Evolutionary conservation across 2,329 filamentous ascomycete species (phyloP).

Genomic region (Epichloe sp.): DNA sequence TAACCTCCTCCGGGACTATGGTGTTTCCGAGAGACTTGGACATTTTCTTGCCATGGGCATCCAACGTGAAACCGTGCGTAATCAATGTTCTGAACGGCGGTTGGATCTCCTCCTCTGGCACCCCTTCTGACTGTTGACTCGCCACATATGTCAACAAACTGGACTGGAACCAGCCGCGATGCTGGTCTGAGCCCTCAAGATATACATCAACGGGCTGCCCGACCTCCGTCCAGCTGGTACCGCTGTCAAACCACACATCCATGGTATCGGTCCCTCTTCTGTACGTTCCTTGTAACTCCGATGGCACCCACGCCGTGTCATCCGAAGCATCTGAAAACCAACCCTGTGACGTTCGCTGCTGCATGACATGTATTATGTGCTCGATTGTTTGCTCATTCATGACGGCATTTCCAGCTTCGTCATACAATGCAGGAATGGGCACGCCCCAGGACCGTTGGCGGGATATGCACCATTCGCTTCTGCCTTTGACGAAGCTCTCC

Average conservation of each 20-base stretch:
- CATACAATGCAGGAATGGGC: conserved; percentile 83
- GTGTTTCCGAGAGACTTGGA: conserved; percentile 93
- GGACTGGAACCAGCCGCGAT: conserved; percentile 97
- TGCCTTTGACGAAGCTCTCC: conserved; percentile 72
- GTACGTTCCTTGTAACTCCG: conserved; percentile 47
- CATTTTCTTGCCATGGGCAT: conserved; percentile 90
- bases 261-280: conserved; percentile 83
- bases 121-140: conserved; percentile 30
- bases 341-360: conserved; percentile 68
- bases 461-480: conserved; percentile 97
- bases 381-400: conserved; percentile 66
- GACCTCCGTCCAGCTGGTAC: conserved; percentile 71
- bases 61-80: conserved; percentile 90
- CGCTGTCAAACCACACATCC: conserved; percentile 99
- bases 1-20: conserved; percentile 68
- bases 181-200: conserved; percentile 88
- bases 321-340: conserved; percentile 82
- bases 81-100: conserved; percentile 80
- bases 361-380: conserved; percentile 71
- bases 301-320: conserved; percentile 65
- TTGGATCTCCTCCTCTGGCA: conserved; percentile 12
- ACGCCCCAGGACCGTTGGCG: conserved; percentile 93
- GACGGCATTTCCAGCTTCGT: conserved; percentile 58
- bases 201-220: conserved; percentile 63
- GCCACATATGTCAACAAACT: conserved; percentile 80